Conservation (phyloP, 352 stramenopile genomes). For the Thraustotheca clavata region DNA sequence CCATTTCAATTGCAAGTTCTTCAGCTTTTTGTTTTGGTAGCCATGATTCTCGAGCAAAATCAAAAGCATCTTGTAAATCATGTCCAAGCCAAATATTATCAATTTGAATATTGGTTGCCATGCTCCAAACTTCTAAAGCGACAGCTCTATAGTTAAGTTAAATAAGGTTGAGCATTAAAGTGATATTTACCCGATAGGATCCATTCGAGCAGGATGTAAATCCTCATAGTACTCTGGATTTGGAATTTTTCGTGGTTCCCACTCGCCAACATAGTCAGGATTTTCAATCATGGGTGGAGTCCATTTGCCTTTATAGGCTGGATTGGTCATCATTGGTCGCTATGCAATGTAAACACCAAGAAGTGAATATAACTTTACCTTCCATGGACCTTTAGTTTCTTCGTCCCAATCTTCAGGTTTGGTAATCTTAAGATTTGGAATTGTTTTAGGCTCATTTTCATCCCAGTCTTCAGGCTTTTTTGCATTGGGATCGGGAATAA, state of each 20-base stretch:
- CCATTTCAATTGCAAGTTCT: conserved; percentile 40
- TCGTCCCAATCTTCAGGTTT: conserved; percentile 89
- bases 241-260: conserved; percentile 81
- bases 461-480: conserved; percentile 91
- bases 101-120: conserved; percentile 85
- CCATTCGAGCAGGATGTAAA: conserved; percentile 61
- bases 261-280: conserved; percentile 88
- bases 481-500: conserved; percentile 83
- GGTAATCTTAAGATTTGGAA: conserved; percentile 74
- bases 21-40: conserved; percentile 64
- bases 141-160: conserved; percentile 30
- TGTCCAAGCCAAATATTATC: conserved; percentile 91
- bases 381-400: conserved; percentile 3
- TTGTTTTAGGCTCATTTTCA: conserved; percentile 79
- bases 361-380: neutral
- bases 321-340: conserved; percentile 82
- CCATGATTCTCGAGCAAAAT: conserved; percentile 73
- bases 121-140: conserved; percentile 89
- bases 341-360: neutral
- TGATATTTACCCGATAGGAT: conserved; percentile 60
- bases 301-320: conserved; percentile 91
- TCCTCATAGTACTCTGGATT: conserved; percentile 89
- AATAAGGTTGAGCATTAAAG: neutral
- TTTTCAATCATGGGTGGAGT: conserved; percentile 85
- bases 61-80: conserved; percentile 63